Evolutionary conservation across 352 stramenopile species (phyloP), one percentile per base, ranked within the genome.

Genomic region (Blastocystis sp.): DNA sequence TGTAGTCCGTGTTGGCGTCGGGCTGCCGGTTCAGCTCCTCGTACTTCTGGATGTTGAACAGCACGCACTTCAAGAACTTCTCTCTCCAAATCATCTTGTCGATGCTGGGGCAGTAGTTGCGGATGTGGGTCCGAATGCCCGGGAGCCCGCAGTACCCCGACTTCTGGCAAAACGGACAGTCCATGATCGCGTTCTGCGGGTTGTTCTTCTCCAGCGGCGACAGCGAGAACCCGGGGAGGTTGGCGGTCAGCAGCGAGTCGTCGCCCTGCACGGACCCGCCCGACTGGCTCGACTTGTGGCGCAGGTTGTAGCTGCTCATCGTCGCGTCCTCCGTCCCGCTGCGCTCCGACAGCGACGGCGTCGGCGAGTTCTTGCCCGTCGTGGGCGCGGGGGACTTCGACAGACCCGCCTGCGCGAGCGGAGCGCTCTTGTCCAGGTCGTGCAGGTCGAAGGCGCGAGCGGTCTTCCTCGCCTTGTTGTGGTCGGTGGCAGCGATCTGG

Each of bases 161-260:
- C 60, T 85, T 85, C 60, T 85, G n/a, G 41, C 74, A 85, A 41
- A 85, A 85, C 26, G 74, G 74, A 50, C 74, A 85, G 55, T 85
- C 74, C 74, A 85, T 67, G 19, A 85, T 69, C 1, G 74, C 55
- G 45, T 85, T 85, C 35, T 67, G 74, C 51, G 55, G 74, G 45
- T 67, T 85, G 33, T 69, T 69, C 55, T 69, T 67, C 10, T 85
- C 74, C 24, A 85, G 24, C 21, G 35, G 29, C 39, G 33, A 62
- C 31, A 66, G 31, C 24, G 26, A 81, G 26, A 50, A 2, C 26
- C 4, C 13, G 4, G 55, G 13, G 3, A 65, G 45, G 45, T 4
- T 41, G n/a, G n/a, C n/a, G n/a, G n/a, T n/a, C n/a, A n/a, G n/a
- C 39, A 45, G 1, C 9, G 2, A 12, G 37, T 37, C 45, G 69